Evolutionary conservation across 768 basidiomycete genomes (phyloP).

Genomic region (Ramaria sp.): DNA sequence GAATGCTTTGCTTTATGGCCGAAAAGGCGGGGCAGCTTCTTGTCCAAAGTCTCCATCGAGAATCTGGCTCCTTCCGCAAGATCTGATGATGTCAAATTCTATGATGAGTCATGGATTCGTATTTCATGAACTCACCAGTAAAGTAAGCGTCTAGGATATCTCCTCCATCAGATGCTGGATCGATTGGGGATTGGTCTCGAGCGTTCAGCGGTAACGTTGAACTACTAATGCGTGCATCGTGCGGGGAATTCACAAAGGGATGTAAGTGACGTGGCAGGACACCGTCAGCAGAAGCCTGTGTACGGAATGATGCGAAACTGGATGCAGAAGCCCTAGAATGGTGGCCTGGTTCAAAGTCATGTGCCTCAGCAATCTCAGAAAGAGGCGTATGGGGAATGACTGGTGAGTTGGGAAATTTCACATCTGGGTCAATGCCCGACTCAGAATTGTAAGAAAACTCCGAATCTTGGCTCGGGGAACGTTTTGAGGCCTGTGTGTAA

Average conservation of each 20-base stretch:
- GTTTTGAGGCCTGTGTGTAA: neutral
- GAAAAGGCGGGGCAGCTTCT: neutral
- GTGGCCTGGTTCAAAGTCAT: neutral
- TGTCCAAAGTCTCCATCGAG: slow-evolving; percentile 2
- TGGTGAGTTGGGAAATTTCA: neutral
- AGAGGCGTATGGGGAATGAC: neutral
- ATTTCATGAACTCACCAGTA: neutral
- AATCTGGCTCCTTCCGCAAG: neutral
- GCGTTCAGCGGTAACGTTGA: neutral
- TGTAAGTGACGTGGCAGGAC: slow-evolving; percentile 31
- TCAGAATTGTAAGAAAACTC: neutral
- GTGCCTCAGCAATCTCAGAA: neutral
- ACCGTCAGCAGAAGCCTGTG: slow-evolving; percentile 47
- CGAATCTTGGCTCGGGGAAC: neutral
- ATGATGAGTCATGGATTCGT: neutral
- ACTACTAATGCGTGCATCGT: neutral
- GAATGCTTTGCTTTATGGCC: neutral
- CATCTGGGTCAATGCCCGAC: neutral
- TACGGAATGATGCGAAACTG: slow-evolving; percentile 48
- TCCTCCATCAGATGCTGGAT: neutral
- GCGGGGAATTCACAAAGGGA: neutral
- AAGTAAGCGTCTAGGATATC: slow-evolving; percentile 6
- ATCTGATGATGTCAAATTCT: neutral
- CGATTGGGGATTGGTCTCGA: neutral
- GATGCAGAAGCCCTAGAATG: slow-evolving; percentile 32